Evolutionary conservation across 306 rosid genomes (phyloP).

Genomic region (Prunus campanulata): DNA sequence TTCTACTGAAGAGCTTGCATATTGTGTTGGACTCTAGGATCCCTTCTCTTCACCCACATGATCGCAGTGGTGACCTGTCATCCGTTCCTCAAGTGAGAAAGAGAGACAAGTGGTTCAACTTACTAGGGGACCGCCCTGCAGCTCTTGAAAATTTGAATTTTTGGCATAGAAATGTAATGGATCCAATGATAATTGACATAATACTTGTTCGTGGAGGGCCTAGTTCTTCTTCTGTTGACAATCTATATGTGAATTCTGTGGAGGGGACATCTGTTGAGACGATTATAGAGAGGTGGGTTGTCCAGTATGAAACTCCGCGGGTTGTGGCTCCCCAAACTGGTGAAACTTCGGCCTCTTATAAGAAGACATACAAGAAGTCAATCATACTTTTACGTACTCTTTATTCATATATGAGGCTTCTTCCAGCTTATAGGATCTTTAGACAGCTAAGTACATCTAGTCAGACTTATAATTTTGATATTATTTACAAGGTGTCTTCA

Average conservation of each 20-base stretch:
- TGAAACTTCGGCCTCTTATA: constrained; percentile 49
- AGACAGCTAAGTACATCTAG: constrained; percentile 53
- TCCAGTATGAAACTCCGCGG: constrained; percentile 72
- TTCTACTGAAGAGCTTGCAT: constrained; percentile 73
- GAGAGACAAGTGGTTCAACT: constrained; percentile 86
- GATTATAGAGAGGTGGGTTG: constrained; percentile 85
- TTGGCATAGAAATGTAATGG: constrained; percentile 80
- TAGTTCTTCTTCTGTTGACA: constrained; percentile 38
- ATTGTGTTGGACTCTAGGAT: constrained; percentile 73
- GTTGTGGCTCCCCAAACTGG: constrained; percentile 49
- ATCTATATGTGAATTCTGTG: constrained; percentile 14
- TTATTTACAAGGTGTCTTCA: constrained; percentile 77
- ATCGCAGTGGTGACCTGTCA: constrained; percentile 56
- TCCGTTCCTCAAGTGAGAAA: constrained; percentile 45
- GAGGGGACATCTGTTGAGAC: constrained; percentile 51
- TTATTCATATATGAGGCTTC: constrained; percentile 73
- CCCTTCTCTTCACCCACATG: constrained; percentile 51
- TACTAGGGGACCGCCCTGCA: constrained; percentile 74
- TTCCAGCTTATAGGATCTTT: constrained; percentile 70
- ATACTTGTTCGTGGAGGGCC: constrained; percentile 62
- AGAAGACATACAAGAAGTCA: constrained; percentile 75
- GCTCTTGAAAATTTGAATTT: constrained; percentile 67
- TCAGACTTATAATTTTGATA: constrained; percentile 56
- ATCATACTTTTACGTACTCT: constrained; percentile 68
- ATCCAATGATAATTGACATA: constrained; percentile 76